These are phyloP conservation scores for Dryas octopetala DNA, from an alignment of 306 rosid genomes.

Conservation along the genomic window DNA sequence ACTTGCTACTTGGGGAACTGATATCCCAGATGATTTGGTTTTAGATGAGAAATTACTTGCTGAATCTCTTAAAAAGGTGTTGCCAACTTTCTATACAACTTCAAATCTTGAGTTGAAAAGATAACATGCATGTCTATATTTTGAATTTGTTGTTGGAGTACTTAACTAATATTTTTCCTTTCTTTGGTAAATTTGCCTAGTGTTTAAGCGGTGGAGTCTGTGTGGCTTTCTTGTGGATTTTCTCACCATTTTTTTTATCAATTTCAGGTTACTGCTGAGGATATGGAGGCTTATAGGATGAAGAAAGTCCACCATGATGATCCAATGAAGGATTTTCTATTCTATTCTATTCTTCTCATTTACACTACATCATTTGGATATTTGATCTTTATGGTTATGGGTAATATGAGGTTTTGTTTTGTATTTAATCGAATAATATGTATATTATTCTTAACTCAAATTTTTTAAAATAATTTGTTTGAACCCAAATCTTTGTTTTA, in stretches of 20 bases:
- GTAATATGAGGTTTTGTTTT: too few relatives aligned
- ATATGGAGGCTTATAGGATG: conserved; percentile 66
- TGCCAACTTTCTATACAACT: not conserved
- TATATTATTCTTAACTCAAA: too few relatives aligned
- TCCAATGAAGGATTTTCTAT: conserved; percentile 62
- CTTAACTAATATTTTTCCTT: not conserved
- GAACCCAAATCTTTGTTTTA: too few relatives aligned
- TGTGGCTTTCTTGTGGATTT: too few relatives aligned
- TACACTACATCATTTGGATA: too few relatives aligned
- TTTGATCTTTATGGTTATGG: too few relatives aligned
- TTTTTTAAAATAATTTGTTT: too few relatives aligned
- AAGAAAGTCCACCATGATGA: conserved; percentile 60
- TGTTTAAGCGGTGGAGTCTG: too few relatives aligned
- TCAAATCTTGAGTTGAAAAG: not conserved
- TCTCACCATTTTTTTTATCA: too few relatives aligned
- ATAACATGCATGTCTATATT: not conserved
- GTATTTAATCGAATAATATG: too few relatives aligned
- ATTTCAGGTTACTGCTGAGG: conserved; percentile 52
- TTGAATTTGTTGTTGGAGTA: not conserved
- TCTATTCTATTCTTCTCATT: too few relatives aligned
- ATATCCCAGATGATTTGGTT: conserved; percentile 58
- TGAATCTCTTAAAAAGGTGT: conserved; percentile 57
- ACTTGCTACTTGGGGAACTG: conserved; percentile 69
- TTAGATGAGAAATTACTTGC: conserved; percentile 52
- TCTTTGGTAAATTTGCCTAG: too few relatives aligned